Conservation (phyloP, 129 eudicot genomes). For the Heracleum sosnowskyi region DNA sequence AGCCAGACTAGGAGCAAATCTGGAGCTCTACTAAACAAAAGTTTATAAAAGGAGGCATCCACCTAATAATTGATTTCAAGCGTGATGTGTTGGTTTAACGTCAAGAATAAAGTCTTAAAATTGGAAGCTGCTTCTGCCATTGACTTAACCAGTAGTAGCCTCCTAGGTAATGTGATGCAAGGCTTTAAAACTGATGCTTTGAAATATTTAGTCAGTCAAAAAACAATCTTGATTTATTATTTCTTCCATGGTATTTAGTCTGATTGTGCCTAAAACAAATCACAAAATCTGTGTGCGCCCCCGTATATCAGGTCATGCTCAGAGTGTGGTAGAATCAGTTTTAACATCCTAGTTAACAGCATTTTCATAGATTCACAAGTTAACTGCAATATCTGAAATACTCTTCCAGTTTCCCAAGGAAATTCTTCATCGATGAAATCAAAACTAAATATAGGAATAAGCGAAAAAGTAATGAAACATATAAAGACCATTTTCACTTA, state of each 20-base stretch:
- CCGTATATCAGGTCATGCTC: neutral
- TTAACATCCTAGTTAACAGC: neutral
- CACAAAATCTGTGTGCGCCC: neutral
- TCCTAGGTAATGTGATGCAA: too few species aligned
- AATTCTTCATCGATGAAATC: neutral
- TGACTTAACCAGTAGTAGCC: too few species aligned
- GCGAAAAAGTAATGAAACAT: too few species aligned
- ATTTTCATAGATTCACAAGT: neutral
- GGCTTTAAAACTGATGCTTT: too few species aligned
- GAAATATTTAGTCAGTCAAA: too few species aligned
- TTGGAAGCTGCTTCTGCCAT: too few species aligned
- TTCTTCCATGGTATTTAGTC: neutral
- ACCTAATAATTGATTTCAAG: too few species aligned
- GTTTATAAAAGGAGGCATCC: too few species aligned
- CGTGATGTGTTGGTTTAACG: neutral
- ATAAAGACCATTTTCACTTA: too few species aligned
- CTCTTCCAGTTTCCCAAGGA: neutral
- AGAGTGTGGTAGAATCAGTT: neutral
- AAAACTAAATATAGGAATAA: too few species aligned
- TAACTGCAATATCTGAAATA: neutral
- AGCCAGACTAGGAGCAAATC: too few species aligned
- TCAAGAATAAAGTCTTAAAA: neutral
- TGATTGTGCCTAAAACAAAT: neutral
- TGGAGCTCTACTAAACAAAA: too few species aligned
- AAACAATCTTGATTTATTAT: neutral